These are phyloP conservation scores for Barnettozyma salicaria DNA, from an alignment of 805 yeast genomes.

Conservation along the genomic window DNA sequence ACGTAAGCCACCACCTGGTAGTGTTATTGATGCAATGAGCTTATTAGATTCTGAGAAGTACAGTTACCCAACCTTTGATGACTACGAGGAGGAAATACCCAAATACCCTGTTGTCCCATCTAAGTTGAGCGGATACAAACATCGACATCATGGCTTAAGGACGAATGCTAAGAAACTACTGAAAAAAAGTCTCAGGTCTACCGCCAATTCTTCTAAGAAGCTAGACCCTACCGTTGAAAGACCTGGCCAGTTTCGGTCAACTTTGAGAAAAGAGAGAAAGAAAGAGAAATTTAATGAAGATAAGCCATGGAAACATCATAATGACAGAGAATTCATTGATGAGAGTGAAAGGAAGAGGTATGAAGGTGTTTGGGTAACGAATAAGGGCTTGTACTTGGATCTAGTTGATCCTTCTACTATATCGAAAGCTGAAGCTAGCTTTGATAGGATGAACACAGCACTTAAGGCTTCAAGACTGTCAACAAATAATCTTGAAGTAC, in stretches of 20 bases:
- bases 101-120: conserved; percentile 18
- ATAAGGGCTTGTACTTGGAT: conserved; percentile 59
- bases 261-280: conserved; percentile 25
- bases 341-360: conserved; percentile 78
- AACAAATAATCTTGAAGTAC: conserved; percentile 24
- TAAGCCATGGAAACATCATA: conserved; percentile 92
- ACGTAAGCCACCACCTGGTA: conserved; percentile 22
- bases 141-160: conserved; percentile 14
- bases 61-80: conserved; percentile 2
- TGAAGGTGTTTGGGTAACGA: conserved; percentile 92
- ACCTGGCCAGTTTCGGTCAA: conserved; percentile 24
- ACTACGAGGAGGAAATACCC: conserved; percentile 16
- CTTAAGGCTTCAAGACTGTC: conserved; percentile 24
- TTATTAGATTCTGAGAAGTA: conserved; percentile 3
- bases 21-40: conserved; percentile 1
- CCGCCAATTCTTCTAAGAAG: conserved; percentile 2
- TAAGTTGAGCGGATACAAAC: conserved; percentile 5
- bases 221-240: conserved; percentile 3
- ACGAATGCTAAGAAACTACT: conserved; percentile 23
- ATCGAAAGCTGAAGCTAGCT: conserved; percentile 14
- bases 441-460: conserved; percentile 23
- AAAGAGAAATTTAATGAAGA: conserved; percentile 63
- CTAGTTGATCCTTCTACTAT: conserved; percentile 16
- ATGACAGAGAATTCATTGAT: conserved; percentile 44
- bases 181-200: conserved; percentile 19